These are phyloP conservation scores for Alloteropsis angusta DNA, from an alignment of 202 grass and related monocot genomes.

Conservation along the genomic window DNA sequence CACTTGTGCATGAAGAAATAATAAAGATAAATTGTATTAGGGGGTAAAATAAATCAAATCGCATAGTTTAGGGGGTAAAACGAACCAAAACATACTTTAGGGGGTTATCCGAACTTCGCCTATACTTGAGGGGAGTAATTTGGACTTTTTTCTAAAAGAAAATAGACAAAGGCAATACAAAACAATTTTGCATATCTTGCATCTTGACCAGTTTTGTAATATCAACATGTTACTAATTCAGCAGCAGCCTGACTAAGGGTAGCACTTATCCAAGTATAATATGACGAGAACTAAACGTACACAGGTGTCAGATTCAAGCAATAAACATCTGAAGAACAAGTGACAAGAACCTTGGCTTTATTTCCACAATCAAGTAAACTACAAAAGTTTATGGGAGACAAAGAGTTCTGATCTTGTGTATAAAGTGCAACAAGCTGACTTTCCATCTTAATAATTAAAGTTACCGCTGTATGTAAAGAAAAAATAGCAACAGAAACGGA, in stretches of 20 bases:
- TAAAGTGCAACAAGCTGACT: not conserved
- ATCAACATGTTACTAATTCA: not conserved
- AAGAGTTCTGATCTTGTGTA: not conserved
- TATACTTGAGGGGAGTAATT: too few relatives aligned
- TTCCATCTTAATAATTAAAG: not conserved
- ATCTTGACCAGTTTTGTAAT: not conserved
- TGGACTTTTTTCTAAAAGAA: too few relatives aligned
- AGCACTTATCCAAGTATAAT: not conserved
- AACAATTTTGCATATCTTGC: not conserved
- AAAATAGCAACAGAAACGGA: not conserved
- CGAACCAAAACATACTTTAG: too few relatives aligned
- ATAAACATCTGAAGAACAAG: not conserved
- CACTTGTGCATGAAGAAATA: too few relatives aligned
- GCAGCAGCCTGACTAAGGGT: not conserved
- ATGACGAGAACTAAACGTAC: too few relatives aligned
- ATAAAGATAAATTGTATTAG: too few relatives aligned
- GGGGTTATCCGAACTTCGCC: too few relatives aligned
- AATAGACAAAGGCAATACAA: too few relatives aligned
- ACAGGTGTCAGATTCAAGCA: not conserved
- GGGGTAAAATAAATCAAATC: too few relatives aligned
- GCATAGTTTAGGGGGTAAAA: too few relatives aligned
- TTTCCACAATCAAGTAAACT: slow-evolving; percentile 1
- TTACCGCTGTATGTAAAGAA: not conserved
- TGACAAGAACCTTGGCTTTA: not conserved
- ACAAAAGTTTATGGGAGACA: not conserved